Conservation (phyloP, 2,329 filamentous ascomycete genomes). For the Ceratocystis harringtonii region DNA sequence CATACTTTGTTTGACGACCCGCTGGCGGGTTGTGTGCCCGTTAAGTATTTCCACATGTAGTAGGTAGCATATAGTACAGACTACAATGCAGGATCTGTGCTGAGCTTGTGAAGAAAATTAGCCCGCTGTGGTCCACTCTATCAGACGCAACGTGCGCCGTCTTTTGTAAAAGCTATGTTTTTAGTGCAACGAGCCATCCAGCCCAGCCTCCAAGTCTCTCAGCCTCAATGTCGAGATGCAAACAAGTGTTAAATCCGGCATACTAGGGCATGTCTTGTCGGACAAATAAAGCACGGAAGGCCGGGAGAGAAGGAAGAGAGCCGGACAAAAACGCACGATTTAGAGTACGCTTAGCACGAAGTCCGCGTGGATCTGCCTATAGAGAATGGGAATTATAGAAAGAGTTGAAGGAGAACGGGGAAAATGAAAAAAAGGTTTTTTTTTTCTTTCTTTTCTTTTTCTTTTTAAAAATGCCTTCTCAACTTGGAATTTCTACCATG, state of each 20-base stretch:
- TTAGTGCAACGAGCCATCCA: background rate
- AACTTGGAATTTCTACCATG: constrained; percentile 59
- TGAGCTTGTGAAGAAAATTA: background rate
- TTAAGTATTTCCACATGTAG: background rate
- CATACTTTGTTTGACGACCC: background rate
- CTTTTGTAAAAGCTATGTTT: background rate
- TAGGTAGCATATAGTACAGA: background rate
- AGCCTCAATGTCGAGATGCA: background rate
- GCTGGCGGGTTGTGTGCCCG: background rate
- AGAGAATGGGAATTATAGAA: too few species aligned
- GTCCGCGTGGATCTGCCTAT: too few species aligned
- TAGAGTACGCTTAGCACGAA: background rate
- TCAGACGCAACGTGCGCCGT: too few species aligned
- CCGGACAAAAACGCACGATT: background rate
- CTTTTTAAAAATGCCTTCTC: constrained; percentile 33
- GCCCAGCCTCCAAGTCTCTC: background rate
- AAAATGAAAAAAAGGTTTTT: too few species aligned
- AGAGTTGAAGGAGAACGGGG: too few species aligned
- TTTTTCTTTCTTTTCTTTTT: background rate
- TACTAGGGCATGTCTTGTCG: background rate
- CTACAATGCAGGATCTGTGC: background rate
- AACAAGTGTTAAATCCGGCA: background rate
- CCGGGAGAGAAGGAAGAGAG: background rate
- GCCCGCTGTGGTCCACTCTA: background rate
- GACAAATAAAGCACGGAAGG: background rate